Base-by-base conservation (phyloP, 2,329 filamentous ascomycete species). In the Trichoderma sp. region DNA sequence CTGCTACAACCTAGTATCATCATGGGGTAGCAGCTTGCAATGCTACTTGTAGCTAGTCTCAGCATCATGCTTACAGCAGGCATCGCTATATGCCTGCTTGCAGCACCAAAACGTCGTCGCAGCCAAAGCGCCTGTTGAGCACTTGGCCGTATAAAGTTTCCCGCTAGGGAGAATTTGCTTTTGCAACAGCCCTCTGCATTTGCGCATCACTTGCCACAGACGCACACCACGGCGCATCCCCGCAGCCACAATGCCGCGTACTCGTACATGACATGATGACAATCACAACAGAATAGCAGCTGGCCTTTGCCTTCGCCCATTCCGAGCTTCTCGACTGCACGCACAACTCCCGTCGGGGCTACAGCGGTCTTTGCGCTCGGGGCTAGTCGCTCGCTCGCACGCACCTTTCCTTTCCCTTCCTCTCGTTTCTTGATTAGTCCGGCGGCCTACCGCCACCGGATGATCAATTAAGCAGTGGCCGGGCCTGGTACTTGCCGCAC, bases 321-420 rank as follows among this genome's bases (percentile, higher is more conserved):
- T 63, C 69, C 54, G 46, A 49, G 26, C 11, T 24, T 55, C 60
- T 68, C 16, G 72, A 26, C 26, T 26, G 26, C 4, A 24, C 28
- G 18, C 37, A 8, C 28, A 24, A 30, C 32, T 32, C 26, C 32
- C 37, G 46, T 76, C 73, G 72, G 73, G 73, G 71, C 69, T 74
- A 74, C 69, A 70, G 73, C 70, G 55, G 71, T 69, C 69, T 70
- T 43, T 39, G 46, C 43, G 51, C 51, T 65, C 49, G 54, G 49
- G 67, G 24, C 59, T 69, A 54, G 68, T 60, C 55, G 55, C 30
- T 60, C 55, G 55, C 30, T 66, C 43, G 43, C 58, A 59, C 58
- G 37, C 37, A 14, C 37, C 58, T 30, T 51, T 61, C 32, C 32
- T 34, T 34, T 34, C 32, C 39, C 39, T 43, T 43, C 49, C 21